Percentiles rank a stretch among this genome's conserved stretches.
Evolutionary conservation across 805 yeast genomes (phyloP).

Genomic region (Wickerhamomyces subpelliculosus): DNA sequence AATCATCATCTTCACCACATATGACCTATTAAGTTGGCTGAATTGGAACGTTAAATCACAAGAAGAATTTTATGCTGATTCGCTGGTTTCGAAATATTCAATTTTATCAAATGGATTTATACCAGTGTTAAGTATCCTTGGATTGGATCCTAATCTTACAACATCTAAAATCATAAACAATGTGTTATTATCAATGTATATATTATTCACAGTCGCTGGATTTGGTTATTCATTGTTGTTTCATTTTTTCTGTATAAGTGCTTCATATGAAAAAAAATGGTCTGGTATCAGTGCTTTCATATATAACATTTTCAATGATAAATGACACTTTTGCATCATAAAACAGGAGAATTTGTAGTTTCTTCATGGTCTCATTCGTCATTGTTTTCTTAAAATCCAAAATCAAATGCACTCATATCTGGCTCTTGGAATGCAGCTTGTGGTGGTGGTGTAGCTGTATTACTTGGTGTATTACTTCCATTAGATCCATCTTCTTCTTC

Average conservation of each 20-base stretch:
- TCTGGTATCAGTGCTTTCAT: background rate
- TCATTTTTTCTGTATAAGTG: background rate
- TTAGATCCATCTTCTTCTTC: conserved; percentile 7
- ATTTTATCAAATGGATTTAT: background rate
- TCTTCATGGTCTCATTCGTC: background rate
- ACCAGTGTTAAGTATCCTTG: background rate
- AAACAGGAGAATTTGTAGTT: too few species aligned
- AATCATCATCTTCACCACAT: background rate
- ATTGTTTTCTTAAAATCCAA: conserved; percentile 27
- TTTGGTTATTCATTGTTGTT: background rate
- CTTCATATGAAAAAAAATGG: background rate
- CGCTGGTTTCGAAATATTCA: background rate
- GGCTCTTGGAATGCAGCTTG: conserved; percentile 59
- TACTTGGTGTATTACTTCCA: conserved; percentile 2
- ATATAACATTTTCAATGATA: too few species aligned
- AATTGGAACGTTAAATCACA: background rate
- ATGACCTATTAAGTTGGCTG: background rate
- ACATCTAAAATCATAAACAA: background rate
- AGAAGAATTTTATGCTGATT: background rate
- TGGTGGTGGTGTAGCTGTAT: conserved; percentile 32
- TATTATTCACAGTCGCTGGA: background rate
- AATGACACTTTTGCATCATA: too few species aligned
- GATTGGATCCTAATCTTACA: background rate
- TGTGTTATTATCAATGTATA: background rate
- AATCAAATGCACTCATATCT: conserved; percentile 68